Percentiles rank a stretch among this genome's conserved stretches.
Conservation (phyloP, 1,284 basidiomycete genomes). For the Boletellus sp. region DNA sequence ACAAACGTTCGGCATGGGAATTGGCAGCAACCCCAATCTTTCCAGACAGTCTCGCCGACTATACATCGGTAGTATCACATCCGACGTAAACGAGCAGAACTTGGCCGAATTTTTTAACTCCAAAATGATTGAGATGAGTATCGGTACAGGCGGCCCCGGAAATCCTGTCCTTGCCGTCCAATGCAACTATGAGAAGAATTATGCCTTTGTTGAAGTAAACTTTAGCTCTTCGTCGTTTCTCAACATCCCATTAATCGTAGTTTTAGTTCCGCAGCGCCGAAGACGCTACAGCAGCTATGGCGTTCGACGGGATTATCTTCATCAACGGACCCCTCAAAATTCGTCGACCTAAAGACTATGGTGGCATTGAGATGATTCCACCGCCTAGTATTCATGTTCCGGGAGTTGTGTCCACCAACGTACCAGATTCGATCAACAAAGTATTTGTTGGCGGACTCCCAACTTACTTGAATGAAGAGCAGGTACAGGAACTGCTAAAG, state of each 20-base stretch:
- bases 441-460: conserved; percentile 96
- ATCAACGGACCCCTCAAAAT: conserved; percentile 91
- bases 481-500: conserved; percentile 96
- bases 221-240: background rate
- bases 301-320: conserved; percentile 95
- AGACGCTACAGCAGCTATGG: conserved; percentile 94
- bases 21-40: conserved; percentile 77
- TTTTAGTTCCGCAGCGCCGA: conserved; percentile 91
- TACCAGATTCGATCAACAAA: conserved; percentile 97
- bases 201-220: conserved; percentile 91
- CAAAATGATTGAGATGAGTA: conserved; percentile 90
- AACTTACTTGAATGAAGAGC: conserved; percentile 92
- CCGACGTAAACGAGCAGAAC: conserved; percentile 87
- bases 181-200: conserved; percentile 97
- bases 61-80: conserved; percentile 94
- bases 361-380: conserved; percentile 61
- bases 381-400: conserved; percentile 81
- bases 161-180: conserved; percentile 91
- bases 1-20: conserved; percentile 79
- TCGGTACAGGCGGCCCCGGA: conserved; percentile 78
- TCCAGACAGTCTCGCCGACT: conserved; percentile 91
- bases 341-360: conserved; percentile 94
- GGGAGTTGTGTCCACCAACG: conserved; percentile 93
- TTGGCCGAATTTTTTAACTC: conserved; percentile 91
- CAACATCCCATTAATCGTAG: conserved; percentile 6